Percentiles rank a stretch among this genome's conserved stretches.
Conservation (phyloP, 164 flowering plant species). For the Annona squamosa region DNA sequence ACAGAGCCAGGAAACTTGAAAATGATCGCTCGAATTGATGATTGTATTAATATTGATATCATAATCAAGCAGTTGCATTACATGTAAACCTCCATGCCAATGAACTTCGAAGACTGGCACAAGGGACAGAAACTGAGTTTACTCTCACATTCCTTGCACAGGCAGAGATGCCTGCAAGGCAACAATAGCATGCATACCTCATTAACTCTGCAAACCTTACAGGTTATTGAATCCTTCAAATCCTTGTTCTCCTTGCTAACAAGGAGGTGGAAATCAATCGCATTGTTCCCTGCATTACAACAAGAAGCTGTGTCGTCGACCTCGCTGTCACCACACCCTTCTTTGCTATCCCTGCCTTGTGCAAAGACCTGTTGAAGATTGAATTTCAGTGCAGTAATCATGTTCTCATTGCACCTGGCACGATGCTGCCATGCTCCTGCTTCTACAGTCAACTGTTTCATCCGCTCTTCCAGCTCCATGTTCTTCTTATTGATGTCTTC, state of each 20-base stretch:
- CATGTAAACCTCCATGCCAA: constrained; percentile 71
- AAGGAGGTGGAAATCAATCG: constrained; percentile 41
- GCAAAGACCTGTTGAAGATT: constrained; percentile 65
- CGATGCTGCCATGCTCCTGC: constrained; percentile 71
- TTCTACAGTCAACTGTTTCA: constrained; percentile 51
- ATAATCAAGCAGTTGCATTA: constrained; percentile 18
- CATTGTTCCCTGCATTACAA: constrained; percentile 43
- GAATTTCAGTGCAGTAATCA: constrained; percentile 52
- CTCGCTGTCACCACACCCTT: constrained; percentile 90
- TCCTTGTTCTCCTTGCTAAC: constrained; percentile 44
- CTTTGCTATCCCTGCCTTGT: constrained; percentile 61
- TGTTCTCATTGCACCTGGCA: constrained; percentile 61
- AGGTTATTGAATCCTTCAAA: constrained; percentile 50
- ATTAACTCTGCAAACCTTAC: constrained; percentile 68
- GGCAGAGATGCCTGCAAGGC: constrained; percentile 89
- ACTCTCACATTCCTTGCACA: constrained; percentile 83
- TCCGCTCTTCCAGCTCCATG: constrained; percentile 52
- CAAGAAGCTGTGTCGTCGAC: constrained; percentile 81
- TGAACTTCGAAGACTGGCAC: constrained; percentile 61
- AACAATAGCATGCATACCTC: constrained; percentile 70
- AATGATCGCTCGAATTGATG: background rate
- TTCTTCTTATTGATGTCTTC: constrained; percentile 62
- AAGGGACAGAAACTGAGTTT: constrained; percentile 67
- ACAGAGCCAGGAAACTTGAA: background rate
- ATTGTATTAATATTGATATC: constrained; percentile 3